Evolutionary conservation across 2,329 filamentous ascomycete genomes (phyloP).

Genomic region (Aspergillus hiratsukae): DNA sequence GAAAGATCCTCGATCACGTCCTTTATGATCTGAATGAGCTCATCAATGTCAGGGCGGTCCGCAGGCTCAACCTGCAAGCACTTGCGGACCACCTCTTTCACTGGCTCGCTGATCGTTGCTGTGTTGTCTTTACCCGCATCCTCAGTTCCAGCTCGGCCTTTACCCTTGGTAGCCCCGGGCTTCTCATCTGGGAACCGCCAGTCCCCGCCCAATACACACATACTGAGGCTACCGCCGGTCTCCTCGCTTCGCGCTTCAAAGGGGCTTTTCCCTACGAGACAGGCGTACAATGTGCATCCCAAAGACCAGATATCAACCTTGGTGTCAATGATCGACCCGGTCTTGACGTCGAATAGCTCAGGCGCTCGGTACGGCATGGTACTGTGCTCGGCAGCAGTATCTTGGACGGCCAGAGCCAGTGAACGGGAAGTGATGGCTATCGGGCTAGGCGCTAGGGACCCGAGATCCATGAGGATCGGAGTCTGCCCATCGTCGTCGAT

Average conservation of each 20-base stretch:
- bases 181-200: conserved; percentile 92
- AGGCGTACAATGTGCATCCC: conserved; percentile 96
- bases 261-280: conserved; percentile 90
- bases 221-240: conserved; percentile 86
- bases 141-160: conserved; percentile 44
- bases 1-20: conserved; percentile 64
- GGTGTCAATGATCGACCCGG: conserved; percentile 83
- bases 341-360: conserved; percentile 97
- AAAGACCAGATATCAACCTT: conserved; percentile 98
- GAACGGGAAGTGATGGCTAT: conserved; percentile 86
- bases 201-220: conserved; percentile 89
- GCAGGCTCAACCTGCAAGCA: conserved; percentile 83
- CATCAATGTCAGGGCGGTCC: conserved; percentile 81
- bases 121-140: conserved; percentile 35
- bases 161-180: conserved; percentile 58
- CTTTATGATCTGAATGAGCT: conserved; percentile 76
- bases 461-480: conserved; percentile 96
- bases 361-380: conserved; percentile 98
- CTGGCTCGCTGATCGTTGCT: conserved; percentile 67
- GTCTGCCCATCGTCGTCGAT: conserved; percentile 84
- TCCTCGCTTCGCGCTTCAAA: conserved; percentile 96
- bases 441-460: conserved; percentile 81
- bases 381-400: conserved; percentile 90
- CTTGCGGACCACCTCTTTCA: conserved; percentile 80
- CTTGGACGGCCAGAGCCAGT: conserved; percentile 85